phyloP scores from a whole-genome alignment of 1,139 yeast species.

The Hansenula lynferdii region DNA sequence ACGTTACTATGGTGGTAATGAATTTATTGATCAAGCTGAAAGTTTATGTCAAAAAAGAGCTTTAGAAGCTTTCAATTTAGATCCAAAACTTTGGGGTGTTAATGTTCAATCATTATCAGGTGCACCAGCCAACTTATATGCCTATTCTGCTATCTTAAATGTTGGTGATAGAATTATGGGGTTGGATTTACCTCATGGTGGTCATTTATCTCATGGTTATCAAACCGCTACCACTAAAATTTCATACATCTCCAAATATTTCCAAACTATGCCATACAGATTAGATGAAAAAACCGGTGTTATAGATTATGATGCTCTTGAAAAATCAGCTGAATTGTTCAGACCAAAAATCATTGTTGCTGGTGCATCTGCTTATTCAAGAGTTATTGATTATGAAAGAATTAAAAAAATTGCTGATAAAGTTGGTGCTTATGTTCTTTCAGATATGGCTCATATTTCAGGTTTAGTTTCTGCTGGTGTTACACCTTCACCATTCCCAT shows the following conservation, averaged over 20 bases:
- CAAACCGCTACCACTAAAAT: constrained; percentile 87
- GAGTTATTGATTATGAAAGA: constrained; percentile 85
- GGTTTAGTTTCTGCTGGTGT: constrained; percentile 94
- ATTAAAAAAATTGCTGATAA: constrained; percentile 87
- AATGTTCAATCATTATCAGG: constrained; percentile 94
- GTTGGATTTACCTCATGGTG: constrained; percentile 94
- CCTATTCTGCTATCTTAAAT: constrained; percentile 86
- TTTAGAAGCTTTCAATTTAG: constrained; percentile 72
- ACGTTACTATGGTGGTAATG: constrained; percentile 96
- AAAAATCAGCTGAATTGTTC: constrained; percentile 76
- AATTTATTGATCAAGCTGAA: constrained; percentile 89
- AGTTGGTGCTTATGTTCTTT: constrained; percentile 87
- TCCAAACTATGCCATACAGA: constrained; percentile 96
- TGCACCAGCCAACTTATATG: constrained; percentile 93
- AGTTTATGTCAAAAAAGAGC: constrained; percentile 89
- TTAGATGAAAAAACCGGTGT: constrained; percentile 80
- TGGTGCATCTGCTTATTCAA: constrained; percentile 94
- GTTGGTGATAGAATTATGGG: constrained; percentile 96
- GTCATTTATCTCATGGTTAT: constrained; percentile 95
- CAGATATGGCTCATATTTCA: constrained; percentile 97
- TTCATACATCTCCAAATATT: constrained; percentile 86
- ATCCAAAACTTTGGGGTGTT: constrained; percentile 88
- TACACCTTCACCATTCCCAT: constrained; percentile 88
- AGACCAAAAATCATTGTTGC: constrained; percentile 95
- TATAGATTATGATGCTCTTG: constrained; percentile 87